Conservation (phyloP, 257 asterid genomes). For the Craterostigma plantagineum region DNA sequence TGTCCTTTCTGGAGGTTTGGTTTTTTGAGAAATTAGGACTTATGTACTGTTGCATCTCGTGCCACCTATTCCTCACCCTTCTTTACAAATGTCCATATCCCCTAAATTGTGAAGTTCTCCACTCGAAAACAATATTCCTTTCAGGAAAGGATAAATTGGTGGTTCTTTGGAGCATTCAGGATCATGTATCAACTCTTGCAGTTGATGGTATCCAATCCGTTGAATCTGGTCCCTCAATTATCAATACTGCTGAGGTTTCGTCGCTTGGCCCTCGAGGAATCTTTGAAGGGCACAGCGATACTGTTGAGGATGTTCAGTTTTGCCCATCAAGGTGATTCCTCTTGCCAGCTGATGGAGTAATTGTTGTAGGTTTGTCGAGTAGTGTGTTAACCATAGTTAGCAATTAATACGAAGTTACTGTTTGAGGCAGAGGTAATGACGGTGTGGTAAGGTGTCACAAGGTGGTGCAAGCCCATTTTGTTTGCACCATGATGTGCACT, state of each 20-base stretch:
- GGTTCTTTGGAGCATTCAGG: slow-evolving; percentile 94
- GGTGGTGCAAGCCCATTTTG: not conserved
- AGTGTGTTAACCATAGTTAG: not conserved
- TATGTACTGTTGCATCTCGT: not conserved
- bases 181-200: slow-evolving; percentile 75
- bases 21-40: not conserved
- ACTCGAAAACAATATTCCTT: slow-evolving; percentile 10
- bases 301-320: slow-evolving; percentile 96
- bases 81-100: not conserved
- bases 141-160: slow-evolving; percentile 93
- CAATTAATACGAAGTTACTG: not conserved
- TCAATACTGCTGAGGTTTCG: slow-evolving; percentile 60
- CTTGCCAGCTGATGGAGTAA: slow-evolving; percentile 1
- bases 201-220: slow-evolving; percentile 35
- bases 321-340: slow-evolving; percentile 79
- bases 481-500: not conserved
- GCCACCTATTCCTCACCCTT: not conserved
- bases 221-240: slow-evolving; percentile 43
- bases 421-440: too few species aligned
- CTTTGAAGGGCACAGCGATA: slow-evolving; percentile 77
- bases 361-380: too few species aligned
- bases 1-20: slow-evolving; percentile 98
- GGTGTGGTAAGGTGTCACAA: too few species aligned
- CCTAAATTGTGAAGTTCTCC: slow-evolving; percentile 1
- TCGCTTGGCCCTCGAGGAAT: slow-evolving; percentile 85